These are phyloP conservation scores for Pyrenophora teres DNA, from an alignment of 2,329 filamentous ascomycete genomes.

Conservation along the genomic window DNA sequence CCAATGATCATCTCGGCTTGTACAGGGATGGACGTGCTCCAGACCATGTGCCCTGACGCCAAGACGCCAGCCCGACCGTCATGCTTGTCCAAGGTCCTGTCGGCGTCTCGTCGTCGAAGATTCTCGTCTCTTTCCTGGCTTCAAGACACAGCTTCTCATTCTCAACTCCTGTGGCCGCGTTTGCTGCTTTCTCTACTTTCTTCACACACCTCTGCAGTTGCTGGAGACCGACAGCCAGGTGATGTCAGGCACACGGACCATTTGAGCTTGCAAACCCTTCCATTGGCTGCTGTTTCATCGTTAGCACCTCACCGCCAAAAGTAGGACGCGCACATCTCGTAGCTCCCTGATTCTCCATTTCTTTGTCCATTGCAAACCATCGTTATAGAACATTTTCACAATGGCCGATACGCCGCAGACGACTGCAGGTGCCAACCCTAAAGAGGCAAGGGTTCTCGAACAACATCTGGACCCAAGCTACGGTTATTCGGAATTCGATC, in stretches of 20 bases:
- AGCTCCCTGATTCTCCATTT: not conserved
- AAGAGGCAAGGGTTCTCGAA: slow-evolving; percentile 47
- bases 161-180: not conserved
- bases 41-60: slow-evolving; percentile 13
- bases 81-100: slow-evolving; percentile 9
- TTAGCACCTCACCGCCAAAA: slow-evolving; percentile 24
- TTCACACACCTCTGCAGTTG: slow-evolving; percentile 8
- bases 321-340: slow-evolving; percentile 8
- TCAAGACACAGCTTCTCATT: not conserved
- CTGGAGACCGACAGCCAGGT: slow-evolving; percentile 12
- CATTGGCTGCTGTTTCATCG: slow-evolving; percentile 27
- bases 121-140: slow-evolving; percentile 6
- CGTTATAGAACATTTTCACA: not conserved
- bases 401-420: slow-evolving; percentile 40
- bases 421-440: slow-evolving; percentile 33
- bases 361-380: not conserved
- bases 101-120: slow-evolving; percentile 7
- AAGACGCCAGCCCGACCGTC: slow-evolving; percentile 20
- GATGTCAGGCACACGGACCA: slow-evolving; percentile 41
- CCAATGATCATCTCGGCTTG: slow-evolving; percentile 18
- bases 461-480: slow-evolving; percentile 49
- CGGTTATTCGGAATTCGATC: slow-evolving; percentile 51
- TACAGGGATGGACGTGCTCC: slow-evolving; percentile 15
- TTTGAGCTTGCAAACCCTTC: slow-evolving; percentile 28
- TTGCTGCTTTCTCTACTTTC: not conserved